Base-by-base conservation (phyloP, 106 monocot species). In the Allium cepa region DNA sequence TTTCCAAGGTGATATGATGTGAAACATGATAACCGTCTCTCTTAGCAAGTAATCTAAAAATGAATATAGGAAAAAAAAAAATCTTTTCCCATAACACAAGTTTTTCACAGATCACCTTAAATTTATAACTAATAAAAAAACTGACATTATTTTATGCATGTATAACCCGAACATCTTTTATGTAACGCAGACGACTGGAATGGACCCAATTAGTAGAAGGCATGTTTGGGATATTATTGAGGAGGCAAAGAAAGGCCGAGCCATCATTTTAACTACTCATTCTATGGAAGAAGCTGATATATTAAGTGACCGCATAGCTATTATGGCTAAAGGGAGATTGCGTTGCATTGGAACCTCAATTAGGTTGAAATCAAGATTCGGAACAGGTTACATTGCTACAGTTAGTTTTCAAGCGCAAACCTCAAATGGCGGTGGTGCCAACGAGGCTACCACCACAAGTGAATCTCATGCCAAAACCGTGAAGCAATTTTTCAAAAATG, bases 211-310 rank as follows among this genome's bases (percentile, higher is more conserved):
- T 59, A 91, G 80, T 52, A 55, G 95, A 75, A 85, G 95, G 73
- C 88, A 96, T 63, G 95, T 96, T 1, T 96, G 95, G 95, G 91
- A 96, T 71, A 96, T 96, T n/a, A 96, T 95, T 57, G 95, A 91
- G 71, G 81, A 91, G 68, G 95, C 91, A 26, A 96, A 91, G 75
- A 91, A 88, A 77, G 88, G 88, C 64, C 74, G 95, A 57, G 91
- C 95, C 57, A 96, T 96, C n/a, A 73, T 96, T 60, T 84, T 96
- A 69, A 96, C 95, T 9, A 96, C 95, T 45, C 95, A 96, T 60
- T 96, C 95, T 14, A 96, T 96, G 95, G 95, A 96, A 70, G 95
- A 96, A 79, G 95, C 95, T 47, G 95, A 96, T 70, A 88, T 96
- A 53, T 72, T 95, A 57, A 78, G 95, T 50, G 95, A 95, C 53